A percentile compares a stretch with the other conserved stretches of the same genome.
phyloP scores from a whole-genome alignment of 495 filamentous ascomycete genomes.

The Extremus antarcticus region DNA sequence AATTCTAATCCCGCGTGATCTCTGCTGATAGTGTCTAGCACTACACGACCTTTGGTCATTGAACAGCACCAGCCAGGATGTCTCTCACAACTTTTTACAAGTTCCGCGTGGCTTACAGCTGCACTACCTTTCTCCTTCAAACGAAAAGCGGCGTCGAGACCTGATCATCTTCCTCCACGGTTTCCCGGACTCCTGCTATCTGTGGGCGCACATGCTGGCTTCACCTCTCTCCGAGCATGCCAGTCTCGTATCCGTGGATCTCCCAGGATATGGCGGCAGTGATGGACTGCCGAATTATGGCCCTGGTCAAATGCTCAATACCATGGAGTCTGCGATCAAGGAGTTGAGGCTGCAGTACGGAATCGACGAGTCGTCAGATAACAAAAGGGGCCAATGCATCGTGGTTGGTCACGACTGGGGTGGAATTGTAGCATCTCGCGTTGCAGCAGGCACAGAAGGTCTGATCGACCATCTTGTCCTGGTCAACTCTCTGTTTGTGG shows the following conservation, averaged over 20 bases:
- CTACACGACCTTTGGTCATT: neutral
- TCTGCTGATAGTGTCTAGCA: no score
- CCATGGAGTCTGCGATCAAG: constrained; percentile 39
- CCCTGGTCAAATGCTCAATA: constrained; percentile 40
- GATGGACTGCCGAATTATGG: constrained; percentile 38
- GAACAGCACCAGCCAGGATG: neutral
- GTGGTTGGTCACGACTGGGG: constrained; percentile 51
- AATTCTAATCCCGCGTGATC: no score
- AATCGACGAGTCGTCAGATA: neutral
- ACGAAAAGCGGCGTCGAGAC: constrained; percentile 17
- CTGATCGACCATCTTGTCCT: constrained; percentile 44
- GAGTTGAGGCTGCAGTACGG: constrained; percentile 37
- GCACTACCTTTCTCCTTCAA: constrained; percentile 36
- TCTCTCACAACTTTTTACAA: constrained; percentile 29
- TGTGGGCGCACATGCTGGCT: constrained; percentile 38
- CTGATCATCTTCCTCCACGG: constrained; percentile 49
- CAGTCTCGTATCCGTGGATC: constrained; percentile 41
- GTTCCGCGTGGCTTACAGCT: constrained; percentile 40
- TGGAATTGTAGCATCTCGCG: constrained; percentile 38
- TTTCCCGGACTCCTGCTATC: constrained; percentile 46
- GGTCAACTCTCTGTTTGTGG: constrained; percentile 40
- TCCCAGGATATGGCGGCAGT: constrained; percentile 47
- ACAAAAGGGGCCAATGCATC: constrained; percentile 26
- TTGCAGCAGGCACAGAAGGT: constrained; percentile 44
- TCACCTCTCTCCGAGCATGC: constrained; percentile 30